Evolutionary conservation across 2,329 filamentous ascomycete genomes (phyloP), one percentile per base, ranked within the genome.

Genomic region (Annulohypoxylon truncatum): DNA sequence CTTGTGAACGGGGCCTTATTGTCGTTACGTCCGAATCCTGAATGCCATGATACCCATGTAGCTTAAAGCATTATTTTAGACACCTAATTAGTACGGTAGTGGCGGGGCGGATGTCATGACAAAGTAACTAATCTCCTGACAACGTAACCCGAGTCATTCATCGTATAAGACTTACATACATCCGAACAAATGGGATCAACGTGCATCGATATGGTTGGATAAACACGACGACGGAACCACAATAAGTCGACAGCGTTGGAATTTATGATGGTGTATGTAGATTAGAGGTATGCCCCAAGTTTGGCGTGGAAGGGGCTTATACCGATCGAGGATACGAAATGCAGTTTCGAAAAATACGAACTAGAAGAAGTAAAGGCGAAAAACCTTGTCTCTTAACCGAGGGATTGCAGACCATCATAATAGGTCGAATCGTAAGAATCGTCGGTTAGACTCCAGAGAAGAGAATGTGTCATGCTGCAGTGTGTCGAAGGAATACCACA

Each of bases 241-340:
- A 47, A 35, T 38, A 42, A 56, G 29, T 48, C 44, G 54, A 57
- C n/a, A 57, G 24, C 42, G 29, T 47, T 47, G 18, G 28, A 56
- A 33, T 35, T 35, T 24, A 24, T 40, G 13, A 33, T 55, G n/a
- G 35, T 40, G 35, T n/a, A 28, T 28, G 31, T 57, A 28, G 29
- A 35, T n/a, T n/a, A n/a, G n/a, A n/a, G n/a, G 26, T 48, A 48
- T 48, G 9, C 40, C 13, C 5, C 22, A 28, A 29, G 7, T 24
- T 48, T 15, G 44, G 24, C 13, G 20, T 46, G 29, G 10, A 48
- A 26, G 29, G 42, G 53, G 42, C 53, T 47, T 57, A 48, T 57
- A 48, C 33, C 29, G n/a, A 76, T 72, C 33, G 51, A 15, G 26
- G 31, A 28, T 35, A 24, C 46, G n/a, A 40, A 28, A 31, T 24